These are phyloP conservation scores for Myxozyma udenii DNA, from an alignment of 805 yeast genomes.

Conservation along the genomic window DNA sequence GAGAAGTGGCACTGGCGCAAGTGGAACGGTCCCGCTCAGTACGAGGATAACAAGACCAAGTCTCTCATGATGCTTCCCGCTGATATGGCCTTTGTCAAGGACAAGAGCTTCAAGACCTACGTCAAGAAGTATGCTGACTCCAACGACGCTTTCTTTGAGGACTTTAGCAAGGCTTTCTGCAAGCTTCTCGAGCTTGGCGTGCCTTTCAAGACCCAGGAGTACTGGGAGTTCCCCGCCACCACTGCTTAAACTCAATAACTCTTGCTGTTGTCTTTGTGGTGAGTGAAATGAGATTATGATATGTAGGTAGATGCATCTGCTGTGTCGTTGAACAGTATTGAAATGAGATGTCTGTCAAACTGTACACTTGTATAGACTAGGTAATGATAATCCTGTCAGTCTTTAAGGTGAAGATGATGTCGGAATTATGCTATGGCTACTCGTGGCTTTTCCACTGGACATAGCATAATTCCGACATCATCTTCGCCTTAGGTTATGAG, in stretches of 20 bases:
- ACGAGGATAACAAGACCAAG: constrained; percentile 50
- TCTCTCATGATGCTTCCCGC: constrained; percentile 80
- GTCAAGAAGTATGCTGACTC: constrained; percentile 66
- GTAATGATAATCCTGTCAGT: no score
- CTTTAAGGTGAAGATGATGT: no score
- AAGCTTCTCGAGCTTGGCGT: constrained; percentile 75
- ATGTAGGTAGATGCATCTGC: no score
- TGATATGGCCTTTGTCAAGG: constrained; percentile 62
- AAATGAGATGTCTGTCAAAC: no score
- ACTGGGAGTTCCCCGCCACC: constrained; percentile 29
- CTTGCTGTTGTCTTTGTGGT: background rate
- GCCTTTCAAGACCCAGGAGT: constrained; percentile 48
- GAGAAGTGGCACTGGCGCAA: constrained; percentile 55
- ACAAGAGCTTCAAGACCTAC: constrained; percentile 55
- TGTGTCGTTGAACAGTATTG: no score
- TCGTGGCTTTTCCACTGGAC: no score
- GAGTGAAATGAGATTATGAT: background rate
- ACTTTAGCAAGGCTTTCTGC: constrained; percentile 63
- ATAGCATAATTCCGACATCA: no score
- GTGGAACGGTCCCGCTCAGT: constrained; percentile 46
- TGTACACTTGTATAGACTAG: no score
- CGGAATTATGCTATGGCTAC: no score
- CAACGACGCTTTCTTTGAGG: constrained; percentile 57
- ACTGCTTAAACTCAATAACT: constrained; percentile 1
- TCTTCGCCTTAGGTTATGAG: no score